phyloP scores from a whole-genome alignment of 192 early-diverging fungal species.

The Gamsiella multidivaricata region DNA sequence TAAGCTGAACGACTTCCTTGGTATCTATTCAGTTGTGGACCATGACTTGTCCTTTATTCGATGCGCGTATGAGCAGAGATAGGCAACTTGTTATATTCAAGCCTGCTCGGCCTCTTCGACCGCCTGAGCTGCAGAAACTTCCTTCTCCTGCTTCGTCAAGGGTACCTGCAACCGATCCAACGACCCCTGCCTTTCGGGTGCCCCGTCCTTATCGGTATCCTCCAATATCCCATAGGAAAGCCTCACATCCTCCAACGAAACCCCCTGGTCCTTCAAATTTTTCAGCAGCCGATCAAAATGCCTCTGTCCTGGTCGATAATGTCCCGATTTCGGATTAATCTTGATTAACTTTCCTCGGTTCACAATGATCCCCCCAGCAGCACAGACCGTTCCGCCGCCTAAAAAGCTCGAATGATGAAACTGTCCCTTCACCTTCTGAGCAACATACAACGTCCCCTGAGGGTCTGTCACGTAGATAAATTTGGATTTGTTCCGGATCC shows the following conservation, averaged over 20 bases:
- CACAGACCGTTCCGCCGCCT: constrained; percentile 49
- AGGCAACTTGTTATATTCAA: too few relatives aligned
- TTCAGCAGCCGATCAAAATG: constrained; percentile 51
- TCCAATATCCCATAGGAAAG: constrained; percentile 34
- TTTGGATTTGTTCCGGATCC: constrained; percentile 46
- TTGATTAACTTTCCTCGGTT: constrained; percentile 47
- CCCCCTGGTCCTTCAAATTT: constrained; percentile 22
- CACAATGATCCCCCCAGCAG: constrained; percentile 54
- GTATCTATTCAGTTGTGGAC: too few relatives aligned
- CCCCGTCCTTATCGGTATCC: not conserved
- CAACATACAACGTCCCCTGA: constrained; percentile 44
- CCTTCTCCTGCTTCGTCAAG: too few relatives aligned
- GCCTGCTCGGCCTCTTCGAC: too few relatives aligned
- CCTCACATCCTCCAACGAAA: constrained; percentile 35
- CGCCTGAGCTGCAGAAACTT: too few relatives aligned
- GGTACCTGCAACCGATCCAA: too few relatives aligned
- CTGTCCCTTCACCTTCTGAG: constrained; percentile 53
- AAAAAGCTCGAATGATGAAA: constrained; percentile 61
- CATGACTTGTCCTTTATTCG: too few relatives aligned
- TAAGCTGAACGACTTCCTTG: too few relatives aligned
- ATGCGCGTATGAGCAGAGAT: too few relatives aligned
- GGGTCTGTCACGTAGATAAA: constrained; percentile 58
- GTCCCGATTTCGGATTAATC: constrained; percentile 59
- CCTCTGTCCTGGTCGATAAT: constrained; percentile 52
- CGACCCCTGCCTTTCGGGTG: too few relatives aligned